These are phyloP conservation scores for Alnus glutinosa DNA, from an alignment of 306 rosid species.

Conservation along the genomic window DNA sequence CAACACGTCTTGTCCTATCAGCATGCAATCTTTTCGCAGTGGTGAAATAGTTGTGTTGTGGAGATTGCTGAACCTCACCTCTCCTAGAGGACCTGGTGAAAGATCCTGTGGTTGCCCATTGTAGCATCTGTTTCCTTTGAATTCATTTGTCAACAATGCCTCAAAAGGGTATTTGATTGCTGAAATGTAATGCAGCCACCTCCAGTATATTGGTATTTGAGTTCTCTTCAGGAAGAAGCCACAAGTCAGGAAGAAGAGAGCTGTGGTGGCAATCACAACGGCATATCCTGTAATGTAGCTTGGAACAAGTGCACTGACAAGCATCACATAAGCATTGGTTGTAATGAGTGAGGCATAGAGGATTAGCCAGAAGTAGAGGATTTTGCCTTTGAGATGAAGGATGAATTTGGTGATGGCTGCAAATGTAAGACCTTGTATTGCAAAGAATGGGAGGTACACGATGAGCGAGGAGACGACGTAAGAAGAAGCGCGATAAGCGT, in stretches of 20 bases:
- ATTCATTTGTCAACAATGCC: slow-evolving; percentile 77
- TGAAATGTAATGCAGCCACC: slow-evolving; percentile 83
- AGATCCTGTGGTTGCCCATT: slow-evolving; percentile 48
- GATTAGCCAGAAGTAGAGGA: slow-evolving; percentile 63
- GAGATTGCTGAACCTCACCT: slow-evolving; percentile 31
- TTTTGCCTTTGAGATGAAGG: slow-evolving; percentile 49
- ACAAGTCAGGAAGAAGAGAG: slow-evolving; percentile 85
- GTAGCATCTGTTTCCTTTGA: slow-evolving; percentile 60
- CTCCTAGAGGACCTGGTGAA: slow-evolving; percentile 70
- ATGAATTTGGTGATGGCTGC: slow-evolving; percentile 61
- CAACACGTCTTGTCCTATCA: slow-evolving; percentile 71
- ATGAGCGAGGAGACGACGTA: slow-evolving; percentile 44
- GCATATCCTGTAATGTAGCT: slow-evolving; percentile 91
- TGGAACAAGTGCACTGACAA: slow-evolving; percentile 91
- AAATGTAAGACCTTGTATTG: slow-evolving; percentile 84
- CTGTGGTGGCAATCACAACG: slow-evolving; percentile 85
- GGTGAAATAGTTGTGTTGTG: slow-evolving; percentile 16
- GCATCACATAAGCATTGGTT: slow-evolving; percentile 87
- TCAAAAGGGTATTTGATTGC: slow-evolving; percentile 93
- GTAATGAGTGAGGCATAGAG: slow-evolving; percentile 81
- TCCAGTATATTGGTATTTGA: slow-evolving; percentile 66
- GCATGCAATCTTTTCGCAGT: slow-evolving; percentile 27
- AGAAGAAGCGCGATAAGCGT: slow-evolving; percentile 78
- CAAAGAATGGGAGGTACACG: slow-evolving; percentile 87
- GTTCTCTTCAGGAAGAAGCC: slow-evolving; percentile 76